These are phyloP conservation scores for Eudorina sp. DNA, from an alignment of 139 green algal genomes.

Conservation along the genomic window DNA sequence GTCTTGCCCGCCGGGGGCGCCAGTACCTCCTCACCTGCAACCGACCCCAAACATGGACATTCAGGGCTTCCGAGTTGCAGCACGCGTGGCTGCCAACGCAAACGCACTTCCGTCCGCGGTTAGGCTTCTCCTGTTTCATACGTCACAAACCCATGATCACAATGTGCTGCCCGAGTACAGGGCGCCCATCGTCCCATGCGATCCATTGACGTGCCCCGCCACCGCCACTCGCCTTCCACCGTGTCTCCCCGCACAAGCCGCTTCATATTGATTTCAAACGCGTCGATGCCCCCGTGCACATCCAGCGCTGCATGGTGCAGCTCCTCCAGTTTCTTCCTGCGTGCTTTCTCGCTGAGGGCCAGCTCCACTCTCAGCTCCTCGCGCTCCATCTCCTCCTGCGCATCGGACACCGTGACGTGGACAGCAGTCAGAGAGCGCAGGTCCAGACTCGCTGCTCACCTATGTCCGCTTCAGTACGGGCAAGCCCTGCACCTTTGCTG, in stretches of 20 bases:
- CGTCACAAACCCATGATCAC: too few species aligned
- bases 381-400: slow-evolving; percentile 68
- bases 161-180: too few species aligned
- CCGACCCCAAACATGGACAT: neutral
- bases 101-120: too few species aligned
- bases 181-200: too few species aligned
- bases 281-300: slow-evolving; percentile 73
- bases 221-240: slow-evolving; percentile 28
- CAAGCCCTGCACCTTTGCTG: too few species aligned
- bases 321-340: slow-evolving; percentile 49
- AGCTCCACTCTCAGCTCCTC: slow-evolving; percentile 78
- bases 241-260: slow-evolving; percentile 60
- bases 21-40: slow-evolving; percentile 15
- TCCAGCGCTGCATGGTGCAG: slow-evolving; percentile 62
- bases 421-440: too few species aligned
- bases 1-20: slow-evolving; percentile 26
- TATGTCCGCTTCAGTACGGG: too few species aligned
- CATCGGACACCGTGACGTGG: neutral
- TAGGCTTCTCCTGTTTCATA: too few species aligned
- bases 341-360: slow-evolving; percentile 65
- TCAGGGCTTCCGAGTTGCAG: too few species aligned
- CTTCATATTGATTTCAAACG: slow-evolving; percentile 85
- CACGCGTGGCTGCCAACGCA: too few species aligned
- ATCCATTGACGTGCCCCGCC: neutral
- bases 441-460: too few species aligned